These are phyloP conservation scores for Amanita fuliginea DNA, from an alignment of 768 basidiomycete species.

Conservation along the genomic window DNA sequence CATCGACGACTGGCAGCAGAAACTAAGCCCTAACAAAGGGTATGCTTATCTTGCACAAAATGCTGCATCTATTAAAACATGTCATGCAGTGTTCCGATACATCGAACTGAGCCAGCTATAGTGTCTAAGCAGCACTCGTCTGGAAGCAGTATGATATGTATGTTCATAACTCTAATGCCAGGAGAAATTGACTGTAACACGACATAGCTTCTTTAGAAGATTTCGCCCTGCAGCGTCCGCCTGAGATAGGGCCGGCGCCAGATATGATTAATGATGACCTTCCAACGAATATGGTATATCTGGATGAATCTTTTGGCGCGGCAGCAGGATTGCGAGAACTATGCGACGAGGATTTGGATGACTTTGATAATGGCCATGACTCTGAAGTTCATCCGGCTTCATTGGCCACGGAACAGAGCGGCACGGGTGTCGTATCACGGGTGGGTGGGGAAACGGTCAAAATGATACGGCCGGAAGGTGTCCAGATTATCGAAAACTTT, in stretches of 20 bases:
- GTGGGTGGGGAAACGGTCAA: slow-evolving; percentile 82
- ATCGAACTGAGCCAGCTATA: slow-evolving; percentile 19
- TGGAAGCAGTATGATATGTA: slow-evolving; percentile 26
- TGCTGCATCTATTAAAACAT: not conserved
- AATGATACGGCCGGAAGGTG: slow-evolving; percentile 50
- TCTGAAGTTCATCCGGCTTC: slow-evolving; percentile 14
- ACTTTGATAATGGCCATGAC: slow-evolving; percentile 39
- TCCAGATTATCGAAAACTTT: slow-evolving; percentile 66
- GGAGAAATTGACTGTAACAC: not conserved
- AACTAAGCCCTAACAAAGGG: slow-evolving; percentile 22
- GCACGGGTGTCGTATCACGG: slow-evolving; percentile 40
- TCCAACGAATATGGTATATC: slow-evolving; percentile 79
- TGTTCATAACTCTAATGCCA: not conserved
- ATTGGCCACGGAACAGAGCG: slow-evolving; percentile 11
- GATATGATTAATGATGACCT: slow-evolving; percentile 91
- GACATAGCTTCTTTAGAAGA: slow-evolving; percentile 66
- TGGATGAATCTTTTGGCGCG: slow-evolving; percentile 73
- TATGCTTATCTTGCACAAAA: slow-evolving; percentile 7
- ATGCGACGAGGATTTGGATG: slow-evolving; percentile 62
- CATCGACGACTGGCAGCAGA: slow-evolving; percentile 32
- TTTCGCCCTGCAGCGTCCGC: slow-evolving; percentile 62
- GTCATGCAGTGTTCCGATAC: slow-evolving; percentile 15
- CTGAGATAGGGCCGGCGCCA: slow-evolving; percentile 67
- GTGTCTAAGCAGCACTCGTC: slow-evolving; percentile 16
- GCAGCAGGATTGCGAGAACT: slow-evolving; percentile 68